Conservation (phyloP, 176 grass and related monocot genomes). For the Cocos nucifera region DNA sequence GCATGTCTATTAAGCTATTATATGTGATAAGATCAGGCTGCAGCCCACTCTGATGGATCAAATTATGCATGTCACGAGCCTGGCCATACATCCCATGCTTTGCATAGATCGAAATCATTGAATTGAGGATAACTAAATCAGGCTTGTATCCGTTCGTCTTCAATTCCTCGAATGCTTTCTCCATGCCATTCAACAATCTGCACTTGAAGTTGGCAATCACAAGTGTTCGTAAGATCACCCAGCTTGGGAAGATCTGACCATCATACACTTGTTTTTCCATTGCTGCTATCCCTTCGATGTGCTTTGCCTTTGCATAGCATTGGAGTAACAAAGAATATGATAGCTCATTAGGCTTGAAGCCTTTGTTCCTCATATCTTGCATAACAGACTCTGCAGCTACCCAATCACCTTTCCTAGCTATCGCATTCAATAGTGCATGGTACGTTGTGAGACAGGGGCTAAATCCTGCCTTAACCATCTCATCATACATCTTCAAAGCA, state of each 20-base stretch:
- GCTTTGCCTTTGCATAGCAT: constrained; percentile 47
- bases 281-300: constrained; percentile 38
- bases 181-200: constrained; percentile 32
- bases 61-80: constrained; percentile 41
- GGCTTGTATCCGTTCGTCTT: constrained; percentile 72
- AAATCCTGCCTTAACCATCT: constrained; percentile 60
- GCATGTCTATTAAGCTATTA: constrained; percentile 93
- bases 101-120: constrained; percentile 73
- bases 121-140: constrained; percentile 80
- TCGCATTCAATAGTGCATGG: constrained; percentile 65
- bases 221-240: constrained; percentile 72
- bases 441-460: constrained; percentile 64
- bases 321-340: constrained; percentile 70
- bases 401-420: constrained; percentile 61
- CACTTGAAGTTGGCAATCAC: constrained; percentile 83
- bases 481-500: constrained; percentile 70
- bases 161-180: constrained; percentile 64
- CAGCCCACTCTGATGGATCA: constrained; percentile 46
- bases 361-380: constrained; percentile 55
- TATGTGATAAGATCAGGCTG: constrained; percentile 69
- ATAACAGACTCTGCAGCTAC: constrained; percentile 39
- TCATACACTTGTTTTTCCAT: constrained; percentile 65
- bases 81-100: constrained; percentile 59
- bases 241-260: constrained; percentile 61
- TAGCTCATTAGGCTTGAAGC: constrained; percentile 67